Evolutionary conservation across 768 basidiomycete species (phyloP), one percentile per base, ranked within the genome.

Genomic region (Naganishia vishniacii): DNA sequence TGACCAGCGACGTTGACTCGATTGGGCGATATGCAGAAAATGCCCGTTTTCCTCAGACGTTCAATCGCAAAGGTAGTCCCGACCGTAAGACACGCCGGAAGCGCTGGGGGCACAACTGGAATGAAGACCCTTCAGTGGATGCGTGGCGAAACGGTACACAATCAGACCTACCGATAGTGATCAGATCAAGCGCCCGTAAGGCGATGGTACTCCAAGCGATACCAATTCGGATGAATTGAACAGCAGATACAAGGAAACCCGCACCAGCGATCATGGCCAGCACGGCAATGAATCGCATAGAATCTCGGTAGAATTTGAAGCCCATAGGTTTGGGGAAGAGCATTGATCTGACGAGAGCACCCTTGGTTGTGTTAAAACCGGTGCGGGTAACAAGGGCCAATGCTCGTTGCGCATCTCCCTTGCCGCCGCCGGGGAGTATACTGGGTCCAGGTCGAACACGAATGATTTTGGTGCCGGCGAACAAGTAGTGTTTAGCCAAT

Each of bases 321-420:
- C 92, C 94, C 67, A 95, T 92, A 0, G 94, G 93, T 73, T 95
- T 97, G 0, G 95, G 95, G 80, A 93, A 99, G 16, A 99, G 81
- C 94, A 99, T 99, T 0, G 94, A 97, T 25, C 95, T 83, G 25
- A 98, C 85, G 25, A 99, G 80, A 0, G 94, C 88, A 18, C 95
- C 95, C 78, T 98, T 98, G 5, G 95, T 99, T 1, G 95, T 99
- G 75, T 89, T 91, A 79, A 98, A 98, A 0, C 89, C 92, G 59
- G 91, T 95, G 42, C 92, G 82, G 29, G 86, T 86, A 8, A 98
- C 91, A 72, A 94, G 73, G 1, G 86, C 92, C 51, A 91, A 76
- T 0, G 91, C 88, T 26, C 88, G 85, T 28, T 79, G 79, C 9
- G 81, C 61, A 7, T 63, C 64, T 9, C 65, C 65, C 25, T 67